Conservation (phyloP, 176 grass and related monocot genomes). For the Eleusine indica region DNA sequence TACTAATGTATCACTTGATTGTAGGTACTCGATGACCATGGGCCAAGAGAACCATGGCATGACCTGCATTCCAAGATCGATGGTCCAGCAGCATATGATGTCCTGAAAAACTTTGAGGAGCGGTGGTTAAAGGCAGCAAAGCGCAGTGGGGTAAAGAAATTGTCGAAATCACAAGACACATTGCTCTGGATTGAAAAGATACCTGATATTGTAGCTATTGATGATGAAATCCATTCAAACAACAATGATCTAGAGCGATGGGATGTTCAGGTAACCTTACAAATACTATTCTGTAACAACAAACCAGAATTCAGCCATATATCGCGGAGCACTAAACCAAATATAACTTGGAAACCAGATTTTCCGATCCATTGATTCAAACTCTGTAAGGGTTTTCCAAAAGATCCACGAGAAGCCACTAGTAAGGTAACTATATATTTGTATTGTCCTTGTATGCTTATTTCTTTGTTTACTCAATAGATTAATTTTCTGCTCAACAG, state of each 20-base stretch:
- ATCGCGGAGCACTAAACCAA: neutral
- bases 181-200: conserved; percentile 64
- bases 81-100: conserved; percentile 72
- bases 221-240: conserved; percentile 40
- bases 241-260: conserved; percentile 71
- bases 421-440: conserved; percentile 45
- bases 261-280: conserved; percentile 63
- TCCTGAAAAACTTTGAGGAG: conserved; percentile 75
- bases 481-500: conserved; percentile 41
- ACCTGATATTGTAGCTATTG: conserved; percentile 55
- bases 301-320: neutral
- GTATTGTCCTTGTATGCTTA: neutral
- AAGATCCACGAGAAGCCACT: conserved; percentile 64
- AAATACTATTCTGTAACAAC: neutral
- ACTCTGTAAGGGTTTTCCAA: conserved; percentile 90
- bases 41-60: conserved; percentile 88
- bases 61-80: conserved; percentile 85
- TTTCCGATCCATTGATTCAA: conserved; percentile 85
- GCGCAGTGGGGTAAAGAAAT: conserved; percentile 47
- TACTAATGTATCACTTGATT: neutral
- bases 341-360: conserved; percentile 45
- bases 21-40: conserved; percentile 53
- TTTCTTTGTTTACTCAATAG: neutral
- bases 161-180: conserved; percentile 49
- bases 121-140: conserved; percentile 74